phyloP scores from a whole-genome alignment of 225 moss, liverwort and hornwort species.

The Climacium dendroides region DNA sequence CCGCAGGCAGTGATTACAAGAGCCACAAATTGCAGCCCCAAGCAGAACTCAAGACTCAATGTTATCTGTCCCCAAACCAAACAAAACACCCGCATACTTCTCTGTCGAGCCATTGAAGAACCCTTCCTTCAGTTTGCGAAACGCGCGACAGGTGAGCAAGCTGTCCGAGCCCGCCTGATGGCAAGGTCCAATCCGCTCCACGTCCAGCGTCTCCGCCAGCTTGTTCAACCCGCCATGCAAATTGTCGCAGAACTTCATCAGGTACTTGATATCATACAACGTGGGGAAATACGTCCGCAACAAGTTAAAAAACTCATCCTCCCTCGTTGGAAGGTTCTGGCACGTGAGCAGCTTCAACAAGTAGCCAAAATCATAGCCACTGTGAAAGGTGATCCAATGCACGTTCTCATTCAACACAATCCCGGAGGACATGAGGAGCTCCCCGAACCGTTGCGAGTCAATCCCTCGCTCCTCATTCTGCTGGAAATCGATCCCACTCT shows the following conservation, averaged over 20 bases:
- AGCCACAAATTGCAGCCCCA: constrained; percentile 2
- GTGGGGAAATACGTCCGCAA: constrained; percentile 93
- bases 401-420: constrained; percentile 99
- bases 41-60: constrained; percentile 46
- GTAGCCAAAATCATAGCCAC: constrained; percentile 97
- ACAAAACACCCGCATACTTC: constrained; percentile 99
- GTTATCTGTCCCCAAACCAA: constrained; percentile 98
- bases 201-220: constrained; percentile 91
- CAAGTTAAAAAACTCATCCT: constrained; percentile 90
- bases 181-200: constrained; percentile 93
- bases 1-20: constrained; percentile 36
- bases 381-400: constrained; percentile 99
- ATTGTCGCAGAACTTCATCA: constrained; percentile 99
- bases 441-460: constrained; percentile 94
- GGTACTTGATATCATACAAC: constrained; percentile 99
- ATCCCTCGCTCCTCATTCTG: constrained; percentile 91
- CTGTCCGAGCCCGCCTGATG: constrained; percentile 98
- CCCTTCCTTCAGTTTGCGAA: constrained; percentile 93
- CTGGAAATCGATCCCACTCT: constrained; percentile 94
- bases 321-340: constrained; percentile 77
- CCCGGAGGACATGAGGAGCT: constrained; percentile 97
- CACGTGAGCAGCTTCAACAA: constrained; percentile 97
- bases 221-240: constrained; percentile 96
- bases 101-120: constrained; percentile 94
- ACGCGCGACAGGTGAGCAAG: constrained; percentile 88